These are phyloP conservation scores for Lepidium campestre DNA, from an alignment of 441 rosid genomes.

Conservation along the genomic window DNA sequence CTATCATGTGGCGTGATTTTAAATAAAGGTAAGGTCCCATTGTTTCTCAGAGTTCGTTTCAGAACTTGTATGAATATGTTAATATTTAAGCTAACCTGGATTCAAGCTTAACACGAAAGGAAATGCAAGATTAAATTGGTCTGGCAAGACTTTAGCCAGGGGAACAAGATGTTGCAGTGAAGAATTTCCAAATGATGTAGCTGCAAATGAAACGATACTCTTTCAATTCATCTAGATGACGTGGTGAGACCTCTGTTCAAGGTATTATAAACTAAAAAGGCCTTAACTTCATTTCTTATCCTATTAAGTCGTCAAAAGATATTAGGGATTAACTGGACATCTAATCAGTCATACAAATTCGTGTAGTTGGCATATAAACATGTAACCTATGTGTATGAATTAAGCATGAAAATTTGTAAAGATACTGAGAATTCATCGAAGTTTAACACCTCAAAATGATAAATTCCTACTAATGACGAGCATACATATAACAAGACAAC, in stretches of 20 bases:
- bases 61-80: background rate
- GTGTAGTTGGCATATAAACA: background rate
- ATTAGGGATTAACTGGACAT: background rate
- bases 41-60: background rate
- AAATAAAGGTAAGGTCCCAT: background rate
- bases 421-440: background rate
- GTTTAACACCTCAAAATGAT: background rate
- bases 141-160: constrained; percentile 46
- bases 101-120: constrained; percentile 22
- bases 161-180: constrained; percentile 45
- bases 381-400: background rate
- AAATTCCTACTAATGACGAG: background rate
- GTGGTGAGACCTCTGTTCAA: constrained; percentile 3
- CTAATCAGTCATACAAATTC: background rate
- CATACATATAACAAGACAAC: background rate
- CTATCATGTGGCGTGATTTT: background rate
- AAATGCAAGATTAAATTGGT: constrained; percentile 40
- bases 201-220: constrained; percentile 39
- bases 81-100: constrained; percentile 9
- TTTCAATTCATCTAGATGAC: background rate
- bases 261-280: background rate
- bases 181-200: constrained; percentile 66
- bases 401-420: background rate
- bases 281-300: background rate
- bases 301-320: background rate